Base-by-base conservation (phyloP, 2,329 filamentous ascomycete species). In the Colletotrichum orbiculare region DNA sequence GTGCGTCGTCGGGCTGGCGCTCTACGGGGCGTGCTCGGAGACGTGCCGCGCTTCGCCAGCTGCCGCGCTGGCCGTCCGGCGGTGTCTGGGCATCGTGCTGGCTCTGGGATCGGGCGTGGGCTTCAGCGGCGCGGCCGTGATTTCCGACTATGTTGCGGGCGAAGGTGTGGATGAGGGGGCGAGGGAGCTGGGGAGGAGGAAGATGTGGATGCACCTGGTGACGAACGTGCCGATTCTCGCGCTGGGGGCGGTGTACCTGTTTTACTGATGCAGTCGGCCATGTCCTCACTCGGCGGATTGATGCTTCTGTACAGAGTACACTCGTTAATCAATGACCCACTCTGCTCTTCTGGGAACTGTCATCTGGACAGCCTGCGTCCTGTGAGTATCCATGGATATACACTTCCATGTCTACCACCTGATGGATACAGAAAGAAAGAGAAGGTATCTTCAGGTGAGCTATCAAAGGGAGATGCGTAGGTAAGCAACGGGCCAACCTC, bases 61-160 rank as follows among this genome's bases (percentile, higher is more conserved):
- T 2, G 62, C 62, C 7, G 52, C 50, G 15, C 12, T 25, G 8
- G 62, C 58, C 12, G 62, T 65, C 17, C 39, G 58, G 8, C 50
- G 62, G 25, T 65, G 57, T 25, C n/a, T 62, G 9, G 62, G 62
- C 12, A 55, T 65, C 17, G 50, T 65, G 25, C 37, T 65, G 25
- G 56, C 45, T 17, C 58, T 65, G 39, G 62, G 62, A 5, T 35
- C 57, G 8, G 62, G 46, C 1, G 58, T 65, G 6, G 62, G 62
- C 4, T 50, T 65, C 57, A 56, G 62, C 58, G 58, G 62, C 11
- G 58, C 62, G 2, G 58, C 45, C 6, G 46, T 65, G 9, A 54
- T 65, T 8, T 45, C 49, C 5, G 58, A 62, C 35, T 65, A 65
- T 8, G 11, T 62, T 8, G 46, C 12, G 33, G 62, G 58, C 5